Percentiles rank a stretch among this genome's conserved stretches.
Evolutionary conservation across 768 basidiomycete genomes (phyloP).

Genomic region (Cyathus striatus): DNA sequence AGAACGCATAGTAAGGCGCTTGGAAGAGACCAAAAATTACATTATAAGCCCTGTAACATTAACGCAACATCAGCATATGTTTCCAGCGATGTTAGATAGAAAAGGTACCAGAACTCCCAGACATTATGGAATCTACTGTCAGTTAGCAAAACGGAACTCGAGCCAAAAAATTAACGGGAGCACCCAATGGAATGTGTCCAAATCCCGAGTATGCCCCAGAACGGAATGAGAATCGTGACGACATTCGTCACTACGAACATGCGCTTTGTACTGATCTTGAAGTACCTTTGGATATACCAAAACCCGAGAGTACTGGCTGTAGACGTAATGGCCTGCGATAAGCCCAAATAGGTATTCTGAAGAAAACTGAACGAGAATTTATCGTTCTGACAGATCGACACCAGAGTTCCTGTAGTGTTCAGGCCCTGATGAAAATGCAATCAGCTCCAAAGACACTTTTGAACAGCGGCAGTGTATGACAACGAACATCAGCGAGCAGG

Average conservation of each 20-base stretch:
- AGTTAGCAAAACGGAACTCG: not conserved
- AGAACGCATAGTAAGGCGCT: slow-evolving; percentile 83
- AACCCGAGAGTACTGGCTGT: slow-evolving; percentile 69
- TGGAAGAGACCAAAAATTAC: slow-evolving; percentile 78
- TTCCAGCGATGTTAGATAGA: not conserved
- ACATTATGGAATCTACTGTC: slow-evolving; percentile 54
- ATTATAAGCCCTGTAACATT: slow-evolving; percentile 61
- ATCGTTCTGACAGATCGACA: slow-evolving; percentile 75
- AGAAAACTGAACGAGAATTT: slow-evolving; percentile 80
- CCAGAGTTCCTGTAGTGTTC: slow-evolving; percentile 74
- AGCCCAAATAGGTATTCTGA: slow-evolving; percentile 73
- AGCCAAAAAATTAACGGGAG: slow-evolving; percentile 11
- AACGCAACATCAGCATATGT: not conserved
- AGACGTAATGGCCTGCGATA: slow-evolving; percentile 72
- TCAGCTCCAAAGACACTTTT: not conserved
- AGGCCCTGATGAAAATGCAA: slow-evolving; percentile 47
- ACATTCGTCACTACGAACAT: slow-evolving; percentile 82
- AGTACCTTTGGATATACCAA: slow-evolving; percentile 80
- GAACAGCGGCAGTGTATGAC: no score
- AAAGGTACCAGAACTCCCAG: slow-evolving; percentile 80
- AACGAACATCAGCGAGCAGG: slow-evolving; percentile 68
- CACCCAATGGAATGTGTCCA: slow-evolving; percentile 76
- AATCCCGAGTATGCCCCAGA: slow-evolving; percentile 85
- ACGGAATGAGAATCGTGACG: slow-evolving; percentile 69
- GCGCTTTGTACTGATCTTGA: slow-evolving; percentile 74